These are phyloP conservation scores for Didymella lethalis DNA, from an alignment of 2,329 filamentous ascomycete species.

Conservation along the genomic window DNA sequence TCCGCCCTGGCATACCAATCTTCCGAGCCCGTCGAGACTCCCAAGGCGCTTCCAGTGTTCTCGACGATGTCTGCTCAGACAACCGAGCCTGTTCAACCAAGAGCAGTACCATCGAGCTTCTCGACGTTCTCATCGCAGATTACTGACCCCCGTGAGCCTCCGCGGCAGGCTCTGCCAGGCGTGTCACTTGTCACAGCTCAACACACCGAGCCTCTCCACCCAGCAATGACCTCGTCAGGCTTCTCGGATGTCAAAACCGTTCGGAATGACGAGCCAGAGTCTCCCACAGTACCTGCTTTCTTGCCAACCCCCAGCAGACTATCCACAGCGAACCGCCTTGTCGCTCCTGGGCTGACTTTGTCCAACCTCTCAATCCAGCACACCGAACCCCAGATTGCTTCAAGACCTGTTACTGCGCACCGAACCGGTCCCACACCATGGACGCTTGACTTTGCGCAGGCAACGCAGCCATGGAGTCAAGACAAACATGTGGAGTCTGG, in stretches of 20 bases:
- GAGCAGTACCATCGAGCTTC: slow-evolving; percentile 24
- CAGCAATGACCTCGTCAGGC: slow-evolving; percentile 9
- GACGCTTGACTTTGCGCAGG: slow-evolving; percentile 53
- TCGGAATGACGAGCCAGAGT: slow-evolving; percentile 47
- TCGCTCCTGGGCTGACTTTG: slow-evolving; percentile 28
- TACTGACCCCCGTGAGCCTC: slow-evolving; percentile 39
- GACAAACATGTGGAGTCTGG: slow-evolving; percentile 18
- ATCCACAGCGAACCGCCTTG: slow-evolving; percentile 39
- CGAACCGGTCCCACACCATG: slow-evolving; percentile 23
- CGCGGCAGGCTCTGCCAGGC: slow-evolving; percentile 25
- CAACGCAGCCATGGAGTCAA: slow-evolving; percentile 58
- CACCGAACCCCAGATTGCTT: slow-evolving; percentile 40
- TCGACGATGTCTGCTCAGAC: slow-evolving; percentile 29
- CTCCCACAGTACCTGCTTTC: slow-evolving; percentile 44
- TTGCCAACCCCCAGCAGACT: slow-evolving; percentile 44
- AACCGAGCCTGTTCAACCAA: slow-evolving; percentile 34
- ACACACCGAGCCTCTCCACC: slow-evolving; percentile 41
- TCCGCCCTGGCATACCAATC: slow-evolving; percentile 30
- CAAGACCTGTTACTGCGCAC: slow-evolving; percentile 45
- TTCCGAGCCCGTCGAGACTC: slow-evolving; percentile 35
- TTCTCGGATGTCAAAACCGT: slow-evolving; percentile 42
- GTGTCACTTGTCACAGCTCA: slow-evolving; percentile 38
- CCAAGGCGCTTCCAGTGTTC: slow-evolving; percentile 24
- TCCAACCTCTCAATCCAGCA: slow-evolving; percentile 41
- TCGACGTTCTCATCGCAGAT: slow-evolving; percentile 33